phyloP scores from a whole-genome alignment of 495 filamentous ascomycete genomes.

The Penicillium soppii region DNA sequence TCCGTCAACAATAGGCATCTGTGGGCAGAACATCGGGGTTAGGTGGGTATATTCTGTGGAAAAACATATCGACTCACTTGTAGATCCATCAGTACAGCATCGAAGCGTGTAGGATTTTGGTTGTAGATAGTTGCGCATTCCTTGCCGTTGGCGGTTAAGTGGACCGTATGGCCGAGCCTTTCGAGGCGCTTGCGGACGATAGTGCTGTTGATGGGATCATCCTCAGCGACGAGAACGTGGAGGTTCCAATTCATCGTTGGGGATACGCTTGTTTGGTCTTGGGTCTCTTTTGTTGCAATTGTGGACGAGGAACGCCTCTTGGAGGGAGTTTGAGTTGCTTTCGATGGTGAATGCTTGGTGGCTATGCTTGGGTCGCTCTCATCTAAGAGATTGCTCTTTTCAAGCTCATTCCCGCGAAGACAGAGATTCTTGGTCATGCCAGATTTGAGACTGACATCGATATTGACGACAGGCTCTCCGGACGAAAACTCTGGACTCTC shows the following conservation, averaged over 20 bases:
- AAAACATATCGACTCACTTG: conserved; percentile 56
- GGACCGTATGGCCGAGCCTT: conserved; percentile 69
- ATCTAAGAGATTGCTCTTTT: background rate
- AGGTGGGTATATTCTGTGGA: background rate
- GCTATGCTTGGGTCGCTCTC: background rate
- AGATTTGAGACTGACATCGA: conserved; percentile 12
- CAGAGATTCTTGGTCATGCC: conserved; percentile 16
- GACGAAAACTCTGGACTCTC: conserved; percentile 4
- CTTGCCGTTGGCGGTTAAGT: conserved; percentile 75
- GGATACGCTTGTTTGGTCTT: background rate
- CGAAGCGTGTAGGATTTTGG: conserved; percentile 57
- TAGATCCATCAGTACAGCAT: conserved; percentile 94
- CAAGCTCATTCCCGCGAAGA: background rate
- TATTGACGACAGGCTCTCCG: conserved; percentile 8
- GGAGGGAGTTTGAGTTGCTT: background rate
- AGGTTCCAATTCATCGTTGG: conserved; percentile 32
- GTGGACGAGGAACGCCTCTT: background rate
- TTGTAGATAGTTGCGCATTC: conserved; percentile 71
- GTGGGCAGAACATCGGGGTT: conserved; percentile 1
- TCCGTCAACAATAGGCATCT: conserved; percentile 94
- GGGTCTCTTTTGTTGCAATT: background rate
- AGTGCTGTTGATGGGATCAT: conserved; percentile 85
- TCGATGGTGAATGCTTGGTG: background rate
- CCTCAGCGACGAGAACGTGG: conserved; percentile 76
- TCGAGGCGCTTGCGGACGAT: conserved; percentile 79